Percentiles rank a stretch among this genome's conserved stretches.
Conservation (phyloP, 805 yeast genomes). For the Pichia insulana region DNA sequence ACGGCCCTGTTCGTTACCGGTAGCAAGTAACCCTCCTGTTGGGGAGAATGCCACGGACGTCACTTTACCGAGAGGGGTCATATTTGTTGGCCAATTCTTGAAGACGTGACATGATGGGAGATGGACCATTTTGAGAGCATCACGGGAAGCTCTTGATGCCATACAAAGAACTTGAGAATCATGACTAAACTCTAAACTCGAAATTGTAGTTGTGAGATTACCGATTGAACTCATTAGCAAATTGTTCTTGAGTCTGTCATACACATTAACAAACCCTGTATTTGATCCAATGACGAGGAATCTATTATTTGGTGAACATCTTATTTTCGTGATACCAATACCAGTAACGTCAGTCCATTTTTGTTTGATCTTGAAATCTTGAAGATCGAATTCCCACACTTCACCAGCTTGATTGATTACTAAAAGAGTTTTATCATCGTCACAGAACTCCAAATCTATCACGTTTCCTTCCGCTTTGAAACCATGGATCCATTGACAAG, state of each 20-base stretch:
- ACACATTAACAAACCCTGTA: conserved; percentile 83
- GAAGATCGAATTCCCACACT: conserved; percentile 75
- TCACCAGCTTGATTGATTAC: conserved; percentile 71
- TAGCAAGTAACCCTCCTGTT: conserved; percentile 70
- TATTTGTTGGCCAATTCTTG: conserved; percentile 95
- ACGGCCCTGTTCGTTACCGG: conserved; percentile 87
- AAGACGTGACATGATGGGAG: conserved; percentile 80
- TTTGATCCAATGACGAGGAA: conserved; percentile 87
- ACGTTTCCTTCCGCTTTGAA: conserved; percentile 84
- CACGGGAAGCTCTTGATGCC: conserved; percentile 78
- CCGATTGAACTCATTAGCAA: conserved; percentile 62
- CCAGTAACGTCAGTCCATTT: conserved; percentile 87
- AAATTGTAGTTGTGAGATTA: conserved; percentile 73
- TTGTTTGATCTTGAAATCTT: conserved; percentile 39
- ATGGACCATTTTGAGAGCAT: conserved; percentile 80
- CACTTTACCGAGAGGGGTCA: conserved; percentile 93
- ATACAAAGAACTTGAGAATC: conserved; percentile 87
- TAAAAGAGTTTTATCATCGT: conserved; percentile 36
- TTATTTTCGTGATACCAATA: conserved; percentile 69
- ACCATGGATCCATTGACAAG: conserved; percentile 83
- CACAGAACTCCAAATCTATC: conserved; percentile 67
- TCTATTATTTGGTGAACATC: conserved; percentile 44
- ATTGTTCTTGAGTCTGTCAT: conserved; percentile 43
- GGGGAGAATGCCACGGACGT: conserved; percentile 75
- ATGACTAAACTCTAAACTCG: conserved; percentile 61